Conservation (phyloP, 2,329 filamentous ascomycete genomes). For the Dryadomyces quercivorus region DNA sequence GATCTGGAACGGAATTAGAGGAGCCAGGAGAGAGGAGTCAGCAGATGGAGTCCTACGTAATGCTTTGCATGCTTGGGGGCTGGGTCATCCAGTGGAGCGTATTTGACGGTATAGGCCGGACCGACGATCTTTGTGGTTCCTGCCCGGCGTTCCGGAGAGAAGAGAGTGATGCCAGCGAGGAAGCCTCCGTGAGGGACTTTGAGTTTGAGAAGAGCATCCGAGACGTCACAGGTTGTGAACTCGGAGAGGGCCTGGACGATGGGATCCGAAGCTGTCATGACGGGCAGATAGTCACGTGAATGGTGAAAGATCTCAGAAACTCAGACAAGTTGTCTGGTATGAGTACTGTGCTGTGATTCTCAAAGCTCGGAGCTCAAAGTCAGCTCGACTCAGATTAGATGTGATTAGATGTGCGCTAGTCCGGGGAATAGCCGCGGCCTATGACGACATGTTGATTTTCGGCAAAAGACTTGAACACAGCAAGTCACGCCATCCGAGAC, state of each 20-base stretch:
- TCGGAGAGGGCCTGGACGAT: slow-evolving; percentile 19
- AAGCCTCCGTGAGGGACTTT: slow-evolving; percentile 37
- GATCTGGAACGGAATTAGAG: slow-evolving; percentile 23
- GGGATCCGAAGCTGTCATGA: slow-evolving; percentile 10
- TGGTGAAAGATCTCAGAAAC: too few species aligned
- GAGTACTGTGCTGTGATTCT: too few species aligned
- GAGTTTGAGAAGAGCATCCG: slow-evolving; percentile 39
- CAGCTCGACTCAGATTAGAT: too few species aligned
- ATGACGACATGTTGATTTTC: too few species aligned
- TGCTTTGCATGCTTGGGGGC: slow-evolving; percentile 31
- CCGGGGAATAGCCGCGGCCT: too few species aligned
- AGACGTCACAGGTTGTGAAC: slow-evolving; percentile 29
- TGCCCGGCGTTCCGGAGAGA: slow-evolving; percentile 37
- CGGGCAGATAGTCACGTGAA: too few species aligned
- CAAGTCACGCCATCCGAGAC: too few species aligned
- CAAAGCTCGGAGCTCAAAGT: too few species aligned
- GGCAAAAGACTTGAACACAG: too few species aligned
- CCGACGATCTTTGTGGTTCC: slow-evolving; percentile 40
- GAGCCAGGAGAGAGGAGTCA: background rate
- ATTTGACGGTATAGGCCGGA: slow-evolving; percentile 41
- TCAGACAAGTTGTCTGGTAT: too few species aligned
- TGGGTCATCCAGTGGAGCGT: slow-evolving; percentile 32
- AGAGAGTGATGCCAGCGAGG: slow-evolving; percentile 39
- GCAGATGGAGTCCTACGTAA: slow-evolving; percentile 28
- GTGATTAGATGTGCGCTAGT: too few species aligned